Evolutionary conservation across 768 basidiomycete species (phyloP).

Genomic region (Hydnomerulius pinastri): DNA sequence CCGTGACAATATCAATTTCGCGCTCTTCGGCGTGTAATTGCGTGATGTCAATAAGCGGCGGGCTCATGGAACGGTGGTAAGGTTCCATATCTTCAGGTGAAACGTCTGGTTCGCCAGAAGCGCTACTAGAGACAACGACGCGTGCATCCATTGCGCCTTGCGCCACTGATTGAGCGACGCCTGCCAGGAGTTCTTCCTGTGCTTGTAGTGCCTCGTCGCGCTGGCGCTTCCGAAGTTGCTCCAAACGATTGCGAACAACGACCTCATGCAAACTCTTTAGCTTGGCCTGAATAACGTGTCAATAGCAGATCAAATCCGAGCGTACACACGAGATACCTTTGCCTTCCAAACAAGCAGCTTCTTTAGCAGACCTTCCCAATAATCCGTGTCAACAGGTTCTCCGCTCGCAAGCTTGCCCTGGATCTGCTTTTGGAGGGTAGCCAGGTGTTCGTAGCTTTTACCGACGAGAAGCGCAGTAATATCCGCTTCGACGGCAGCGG

Average conservation of each 20-base stretch:
- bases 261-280: conserved; percentile 92
- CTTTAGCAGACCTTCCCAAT: conserved; percentile 93
- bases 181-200: conserved; percentile 86
- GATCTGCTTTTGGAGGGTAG: conserved; percentile 79
- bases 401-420: conserved; percentile 88
- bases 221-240: conserved; percentile 93
- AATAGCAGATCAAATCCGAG: not conserved
- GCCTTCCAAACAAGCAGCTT: conserved; percentile 97
- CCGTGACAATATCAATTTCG: conserved; percentile 74
- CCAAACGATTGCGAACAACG: conserved; percentile 92
- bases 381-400: conserved; percentile 95
- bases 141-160: conserved; percentile 41
- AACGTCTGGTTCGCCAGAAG: conserved; percentile 37
- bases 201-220: conserved; percentile 94
- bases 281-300: conserved; percentile 64
- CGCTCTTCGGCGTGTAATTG: conserved; percentile 76
- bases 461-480: conserved; percentile 79
- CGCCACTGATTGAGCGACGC: conserved; percentile 65
- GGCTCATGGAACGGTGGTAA: conserved; percentile 88
- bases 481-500: conserved; percentile 82
- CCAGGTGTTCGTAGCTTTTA: conserved; percentile 85
- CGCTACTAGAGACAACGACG: conserved; percentile 34
- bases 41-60: conserved; percentile 69
- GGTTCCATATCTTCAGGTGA: conserved; percentile 68
- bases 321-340: conserved; percentile 54